Evolutionary conservation across 177 flowering plant genomes (phyloP).

Genomic region (Tripterygium wilfordii): DNA sequence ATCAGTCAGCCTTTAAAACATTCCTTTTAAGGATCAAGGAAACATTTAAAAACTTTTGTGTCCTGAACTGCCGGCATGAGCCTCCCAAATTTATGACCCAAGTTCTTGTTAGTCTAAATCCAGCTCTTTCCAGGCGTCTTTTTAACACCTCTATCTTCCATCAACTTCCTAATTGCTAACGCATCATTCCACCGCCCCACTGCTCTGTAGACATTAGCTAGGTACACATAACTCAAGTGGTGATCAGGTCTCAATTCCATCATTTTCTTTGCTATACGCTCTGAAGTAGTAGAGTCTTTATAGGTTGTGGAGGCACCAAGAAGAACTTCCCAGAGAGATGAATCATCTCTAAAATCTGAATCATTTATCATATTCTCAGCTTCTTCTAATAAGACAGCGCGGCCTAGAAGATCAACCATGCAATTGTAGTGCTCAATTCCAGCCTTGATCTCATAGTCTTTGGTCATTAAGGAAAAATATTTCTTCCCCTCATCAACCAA

Average conservation of each 20-base stretch:
- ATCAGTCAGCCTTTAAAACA: too few relatives aligned
- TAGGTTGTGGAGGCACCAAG: slow-evolving; percentile 75
- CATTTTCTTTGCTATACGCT: slow-evolving; percentile 74
- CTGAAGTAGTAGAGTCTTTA: slow-evolving; percentile 48
- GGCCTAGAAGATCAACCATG: slow-evolving; percentile 88
- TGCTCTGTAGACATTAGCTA: slow-evolving; percentile 61
- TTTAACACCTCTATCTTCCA: slow-evolving; percentile 57
- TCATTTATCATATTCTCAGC: slow-evolving; percentile 64
- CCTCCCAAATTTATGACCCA: slow-evolving; percentile 2
- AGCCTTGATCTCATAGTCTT: slow-evolving; percentile 48
- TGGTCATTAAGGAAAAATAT: slow-evolving; percentile 51
- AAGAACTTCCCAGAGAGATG: slow-evolving; percentile 76
- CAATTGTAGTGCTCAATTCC: slow-evolving; percentile 73
- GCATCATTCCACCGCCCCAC: slow-evolving; percentile 76
- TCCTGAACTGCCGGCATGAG: too few relatives aligned
- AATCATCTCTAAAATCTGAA: slow-evolving; percentile 37
- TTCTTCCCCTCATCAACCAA: slow-evolving; percentile 61
- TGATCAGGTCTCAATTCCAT: slow-evolving; percentile 63
- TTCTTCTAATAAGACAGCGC: slow-evolving; percentile 82
- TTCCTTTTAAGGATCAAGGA: too few relatives aligned
- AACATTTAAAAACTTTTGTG: too few relatives aligned
- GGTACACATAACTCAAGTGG: slow-evolving; percentile 77
- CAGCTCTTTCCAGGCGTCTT: slow-evolving; percentile 81
- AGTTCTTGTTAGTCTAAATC: slow-evolving; percentile 37
- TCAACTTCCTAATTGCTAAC: slow-evolving; percentile 34